phyloP scores from a whole-genome alignment of 495 filamentous ascomycete genomes.

The Daldinia loculata region DNA sequence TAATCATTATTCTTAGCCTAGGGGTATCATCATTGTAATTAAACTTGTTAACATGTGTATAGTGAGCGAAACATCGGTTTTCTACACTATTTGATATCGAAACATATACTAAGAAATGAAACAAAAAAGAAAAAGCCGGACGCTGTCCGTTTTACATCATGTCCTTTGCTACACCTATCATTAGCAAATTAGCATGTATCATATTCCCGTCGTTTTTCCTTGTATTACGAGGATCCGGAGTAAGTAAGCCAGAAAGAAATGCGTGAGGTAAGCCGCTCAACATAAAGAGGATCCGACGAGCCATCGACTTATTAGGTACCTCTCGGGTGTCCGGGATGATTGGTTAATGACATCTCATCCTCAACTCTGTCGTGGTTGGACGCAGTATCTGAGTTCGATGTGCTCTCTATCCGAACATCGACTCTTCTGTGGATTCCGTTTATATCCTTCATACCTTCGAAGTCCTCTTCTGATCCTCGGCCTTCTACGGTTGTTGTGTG shows the following conservation, averaged over 20 bases:
- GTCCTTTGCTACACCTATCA: not conserved
- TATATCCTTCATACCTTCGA: slow-evolving; percentile 7
- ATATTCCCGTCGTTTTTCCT: not conserved
- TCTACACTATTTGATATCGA: not conserved
- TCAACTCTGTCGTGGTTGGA: slow-evolving; percentile 7
- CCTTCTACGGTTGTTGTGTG: slow-evolving; percentile 13
- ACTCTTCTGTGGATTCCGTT: slow-evolving; percentile 19
- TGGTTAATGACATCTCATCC: slow-evolving; percentile 18
- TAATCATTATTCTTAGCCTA: not conserved
- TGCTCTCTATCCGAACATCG: slow-evolving; percentile 24
- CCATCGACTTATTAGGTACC: not conserved
- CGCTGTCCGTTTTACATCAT: not conserved
- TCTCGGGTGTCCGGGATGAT: slow-evolving; percentile 19
- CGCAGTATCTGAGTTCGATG: slow-evolving; percentile 14
- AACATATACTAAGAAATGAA: not conserved
- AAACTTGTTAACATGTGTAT: not conserved
- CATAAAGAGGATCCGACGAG: not conserved
- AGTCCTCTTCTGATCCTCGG: slow-evolving; percentile 18
- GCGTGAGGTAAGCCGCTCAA: not conserved
- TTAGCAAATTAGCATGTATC: not conserved
- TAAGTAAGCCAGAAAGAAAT: not conserved
- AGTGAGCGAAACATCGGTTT: not conserved
- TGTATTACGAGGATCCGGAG: not conserved
- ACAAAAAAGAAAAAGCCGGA: not conserved
- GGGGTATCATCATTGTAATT: not conserved